A percentile compares a stretch with the other conserved stretches of the same genome.
phyloP scores from a whole-genome alignment of 169 alveolate species.

The Plasmodium adleri region DNA sequence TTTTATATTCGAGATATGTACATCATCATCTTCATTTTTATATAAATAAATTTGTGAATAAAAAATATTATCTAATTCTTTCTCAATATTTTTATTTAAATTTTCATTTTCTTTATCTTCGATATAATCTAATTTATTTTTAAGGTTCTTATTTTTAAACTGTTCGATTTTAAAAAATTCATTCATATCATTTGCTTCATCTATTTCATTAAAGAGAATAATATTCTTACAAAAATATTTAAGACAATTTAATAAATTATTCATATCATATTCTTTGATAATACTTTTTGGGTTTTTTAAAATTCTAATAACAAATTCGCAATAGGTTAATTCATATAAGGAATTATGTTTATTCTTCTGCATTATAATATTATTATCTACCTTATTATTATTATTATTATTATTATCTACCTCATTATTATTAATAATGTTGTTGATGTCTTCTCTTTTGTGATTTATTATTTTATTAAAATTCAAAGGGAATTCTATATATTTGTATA shows the following conservation, averaged over 20 bases:
- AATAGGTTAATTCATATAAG: conserved; percentile 28
- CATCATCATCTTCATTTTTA: background rate
- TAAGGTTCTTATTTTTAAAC: conserved; percentile 31
- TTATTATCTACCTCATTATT: too few species aligned
- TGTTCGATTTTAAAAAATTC: conserved; percentile 68
- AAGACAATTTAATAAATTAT: conserved; percentile 28
- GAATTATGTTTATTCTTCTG: background rate
- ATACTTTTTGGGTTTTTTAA: conserved; percentile 39
- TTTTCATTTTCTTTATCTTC: conserved; percentile 19
- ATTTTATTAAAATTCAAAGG: conserved; percentile 55
- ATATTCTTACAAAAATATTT: conserved; percentile 43
- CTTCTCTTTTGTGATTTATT: conserved; percentile 16
- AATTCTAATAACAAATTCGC: conserved; percentile 26
- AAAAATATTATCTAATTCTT: conserved; percentile 42
- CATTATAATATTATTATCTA: too few species aligned
- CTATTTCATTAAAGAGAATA: conserved; percentile 33
- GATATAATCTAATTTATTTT: conserved; percentile 22
- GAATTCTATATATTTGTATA: conserved; percentile 39
- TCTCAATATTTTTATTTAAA: conserved; percentile 39
- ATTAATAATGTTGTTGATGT: too few species aligned
- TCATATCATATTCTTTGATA: conserved; percentile 41
- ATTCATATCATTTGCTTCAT: conserved; percentile 27
- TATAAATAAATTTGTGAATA: conserved; percentile 34
- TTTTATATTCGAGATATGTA: too few species aligned
- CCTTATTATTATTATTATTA: too few species aligned